A percentile compares a stretch with the other conserved stretches of the same genome.
Evolutionary conservation across 345 rosid genomes (phyloP).

Genomic region (Syzygium oleosum): DNA sequence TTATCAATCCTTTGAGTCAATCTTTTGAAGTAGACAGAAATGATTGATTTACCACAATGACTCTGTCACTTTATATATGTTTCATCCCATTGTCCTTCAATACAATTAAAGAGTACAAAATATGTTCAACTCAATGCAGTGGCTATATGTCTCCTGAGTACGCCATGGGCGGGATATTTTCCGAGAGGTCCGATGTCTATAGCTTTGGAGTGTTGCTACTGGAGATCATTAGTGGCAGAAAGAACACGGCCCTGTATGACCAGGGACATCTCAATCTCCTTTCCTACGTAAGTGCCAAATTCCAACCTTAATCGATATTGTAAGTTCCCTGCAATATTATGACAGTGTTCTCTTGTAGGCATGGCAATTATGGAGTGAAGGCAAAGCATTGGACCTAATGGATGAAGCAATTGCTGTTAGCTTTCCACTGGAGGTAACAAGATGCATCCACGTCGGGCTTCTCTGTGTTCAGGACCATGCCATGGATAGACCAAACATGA

Average conservation of each 20-base stretch:
- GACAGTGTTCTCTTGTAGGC: background rate
- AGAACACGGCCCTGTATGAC: background rate
- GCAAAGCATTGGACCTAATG: background rate
- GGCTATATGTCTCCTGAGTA: slow-evolving; percentile 22
- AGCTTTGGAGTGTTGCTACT: slow-evolving; percentile 16
- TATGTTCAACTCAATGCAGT: background rate
- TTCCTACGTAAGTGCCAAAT: slow-evolving; percentile 3
- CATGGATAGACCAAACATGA: too few relatives aligned
- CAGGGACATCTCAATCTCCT: background rate
- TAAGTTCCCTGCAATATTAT: background rate
- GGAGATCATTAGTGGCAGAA: slow-evolving; percentile 14
- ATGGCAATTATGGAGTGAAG: background rate
- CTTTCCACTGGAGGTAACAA: background rate
- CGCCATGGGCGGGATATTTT: background rate
- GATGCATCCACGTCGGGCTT: too few relatives aligned
- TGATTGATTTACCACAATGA: background rate
- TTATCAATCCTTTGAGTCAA: too few relatives aligned
- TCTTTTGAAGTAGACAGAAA: background rate
- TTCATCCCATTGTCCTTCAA: too few relatives aligned
- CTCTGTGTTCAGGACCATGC: too few relatives aligned
- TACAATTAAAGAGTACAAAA: too few relatives aligned
- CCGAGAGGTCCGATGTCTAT: slow-evolving; percentile 4
- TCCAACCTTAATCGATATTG: background rate
- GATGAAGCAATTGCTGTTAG: background rate
- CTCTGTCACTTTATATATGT: background rate